Evolutionary conservation across 2,329 filamentous ascomycete species (phyloP).

Genomic region (Teratosphaeria gauchensis): DNA sequence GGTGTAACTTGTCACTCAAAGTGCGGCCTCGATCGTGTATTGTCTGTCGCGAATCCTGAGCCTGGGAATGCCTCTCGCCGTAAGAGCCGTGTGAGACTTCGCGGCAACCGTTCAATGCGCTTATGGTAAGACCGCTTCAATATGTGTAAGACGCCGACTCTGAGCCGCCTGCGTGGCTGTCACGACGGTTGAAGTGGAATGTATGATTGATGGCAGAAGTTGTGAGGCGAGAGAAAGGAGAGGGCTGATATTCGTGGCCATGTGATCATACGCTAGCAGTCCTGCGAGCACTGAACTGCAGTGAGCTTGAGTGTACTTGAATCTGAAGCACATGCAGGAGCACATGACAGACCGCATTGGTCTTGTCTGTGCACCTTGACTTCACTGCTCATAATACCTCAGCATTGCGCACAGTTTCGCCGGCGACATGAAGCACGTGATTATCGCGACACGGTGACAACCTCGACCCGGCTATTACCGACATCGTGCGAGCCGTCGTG

Average conservation of each 20-base stretch:
- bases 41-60: not conserved
- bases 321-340: not conserved
- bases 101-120: too few relatives aligned
- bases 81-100: too few relatives aligned
- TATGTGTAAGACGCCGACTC: not conserved
- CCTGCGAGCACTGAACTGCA: not conserved
- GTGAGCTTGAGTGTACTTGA: not conserved
- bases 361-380: not conserved
- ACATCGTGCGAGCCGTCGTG: too few relatives aligned
- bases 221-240: not conserved
- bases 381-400: too few relatives aligned
- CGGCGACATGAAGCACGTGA: too few relatives aligned
- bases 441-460: too few relatives aligned
- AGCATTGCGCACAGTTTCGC: too few relatives aligned
- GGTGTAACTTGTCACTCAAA: too few relatives aligned
- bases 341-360: not conserved
- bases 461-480: too few relatives aligned
- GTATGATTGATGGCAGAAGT: not conserved
- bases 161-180: not conserved
- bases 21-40: too few relatives aligned
- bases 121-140: not conserved
- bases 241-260: not conserved
- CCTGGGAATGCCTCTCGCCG: too few relatives aligned
- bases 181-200: not conserved
- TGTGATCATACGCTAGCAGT: not conserved